A percentile compares a stretch with the other conserved stretches of the same genome.
These are phyloP conservation scores for Asclepias syriaca DNA, from an alignment of 257 asterid species.

Conservation along the genomic window DNA sequence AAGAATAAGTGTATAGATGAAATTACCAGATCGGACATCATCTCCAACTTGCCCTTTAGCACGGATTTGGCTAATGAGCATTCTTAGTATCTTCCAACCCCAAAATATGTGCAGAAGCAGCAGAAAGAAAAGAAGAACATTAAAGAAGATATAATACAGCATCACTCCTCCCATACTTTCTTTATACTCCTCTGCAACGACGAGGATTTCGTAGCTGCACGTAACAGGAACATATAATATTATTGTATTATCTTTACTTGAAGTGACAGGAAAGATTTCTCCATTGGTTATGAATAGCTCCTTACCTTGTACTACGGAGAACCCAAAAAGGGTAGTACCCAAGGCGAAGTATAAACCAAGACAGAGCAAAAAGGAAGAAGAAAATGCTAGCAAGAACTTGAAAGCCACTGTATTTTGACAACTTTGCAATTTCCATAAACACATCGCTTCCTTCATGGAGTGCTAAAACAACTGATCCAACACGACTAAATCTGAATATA, in stretches of 20 bases:
- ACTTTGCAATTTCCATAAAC: constrained; percentile 35
- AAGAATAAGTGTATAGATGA: no score
- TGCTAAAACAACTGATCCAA: constrained; percentile 31
- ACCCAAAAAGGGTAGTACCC: constrained; percentile 30
- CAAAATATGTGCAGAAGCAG: constrained; percentile 28
- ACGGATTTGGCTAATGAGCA: constrained; percentile 23
- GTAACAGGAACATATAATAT: neutral
- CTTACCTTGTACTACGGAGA: constrained; percentile 26
- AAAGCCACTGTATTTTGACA: constrained; percentile 28
- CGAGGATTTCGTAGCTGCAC: constrained; percentile 24
- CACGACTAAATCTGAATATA: constrained; percentile 27
- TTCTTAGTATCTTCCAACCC: constrained; percentile 19
- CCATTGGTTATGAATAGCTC: neutral
- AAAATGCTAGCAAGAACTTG: constrained; percentile 20
- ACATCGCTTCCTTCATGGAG: constrained; percentile 38
- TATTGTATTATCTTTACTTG: no score
- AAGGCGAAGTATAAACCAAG: constrained; percentile 26
- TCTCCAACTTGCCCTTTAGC: constrained; percentile 23
- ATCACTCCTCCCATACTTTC: neutral
- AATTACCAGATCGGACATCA: constrained; percentile 37
- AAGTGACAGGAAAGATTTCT: neutral
- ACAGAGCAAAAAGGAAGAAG: constrained; percentile 20
- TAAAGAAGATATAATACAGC: constrained; percentile 20
- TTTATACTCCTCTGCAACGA: constrained; percentile 7
- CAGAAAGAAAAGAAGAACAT: constrained; percentile 24